A percentile compares a stretch with the other conserved stretches of the same genome.
These are phyloP conservation scores for Daldinia decipiens DNA, from an alignment of 495 filamentous ascomycete genomes.

Conservation along the genomic window DNA sequence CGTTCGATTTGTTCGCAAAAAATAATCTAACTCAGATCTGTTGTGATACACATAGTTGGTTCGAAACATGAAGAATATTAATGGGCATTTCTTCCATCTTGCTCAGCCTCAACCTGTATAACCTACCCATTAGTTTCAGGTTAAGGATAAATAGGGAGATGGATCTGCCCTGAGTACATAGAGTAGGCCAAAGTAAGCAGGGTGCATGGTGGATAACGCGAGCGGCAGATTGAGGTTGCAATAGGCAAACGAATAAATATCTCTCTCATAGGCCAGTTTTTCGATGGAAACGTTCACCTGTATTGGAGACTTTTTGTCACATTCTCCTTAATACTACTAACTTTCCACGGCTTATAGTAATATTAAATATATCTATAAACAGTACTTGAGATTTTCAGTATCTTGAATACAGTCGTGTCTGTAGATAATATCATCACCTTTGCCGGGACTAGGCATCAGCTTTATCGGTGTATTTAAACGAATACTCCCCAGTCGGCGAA, in stretches of 20 bases:
- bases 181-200: background rate
- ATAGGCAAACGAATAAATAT: constrained; percentile 29
- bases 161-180: background rate
- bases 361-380: background rate
- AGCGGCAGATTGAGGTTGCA: constrained; percentile 7
- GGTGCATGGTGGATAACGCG: background rate
- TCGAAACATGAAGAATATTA: constrained; percentile 24
- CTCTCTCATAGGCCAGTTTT: constrained; percentile 21
- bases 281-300: background rate
- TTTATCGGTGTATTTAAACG: background rate
- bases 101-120: constrained; percentile 1
- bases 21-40: background rate
- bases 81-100: background rate
- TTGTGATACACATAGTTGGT: background rate
- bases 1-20: background rate
- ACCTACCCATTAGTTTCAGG: background rate
- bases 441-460: background rate
- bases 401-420: background rate
- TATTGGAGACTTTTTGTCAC: background rate
- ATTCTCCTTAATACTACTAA: background rate
- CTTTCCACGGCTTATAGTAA: background rate
- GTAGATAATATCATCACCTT: background rate
- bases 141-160: background rate
- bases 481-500: background rate
- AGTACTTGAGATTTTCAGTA: background rate